Base-by-base conservation (phyloP, 2,329 filamentous ascomycete genomes). In the Nothomitra cinnamomea region DNA sequence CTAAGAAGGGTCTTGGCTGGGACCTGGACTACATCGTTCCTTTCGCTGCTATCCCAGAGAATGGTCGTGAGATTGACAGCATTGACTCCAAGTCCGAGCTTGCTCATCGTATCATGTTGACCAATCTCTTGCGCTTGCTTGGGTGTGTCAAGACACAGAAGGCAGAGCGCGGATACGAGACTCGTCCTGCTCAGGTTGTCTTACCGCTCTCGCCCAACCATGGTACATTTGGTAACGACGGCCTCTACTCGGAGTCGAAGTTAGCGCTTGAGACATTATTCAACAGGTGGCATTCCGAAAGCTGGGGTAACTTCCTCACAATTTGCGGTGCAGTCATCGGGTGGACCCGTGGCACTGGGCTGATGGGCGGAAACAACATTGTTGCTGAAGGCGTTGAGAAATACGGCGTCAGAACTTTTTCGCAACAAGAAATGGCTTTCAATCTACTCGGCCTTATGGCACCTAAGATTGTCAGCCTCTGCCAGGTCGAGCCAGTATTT, bases 401-500 rank as follows among this genome's bases (percentile, higher is more conserved):
- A 62, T 92, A 94, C 60, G 92, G 92, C 62, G 92, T 96, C 24
- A 88, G 92, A 62, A 98, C 92, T 2, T 98, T 98, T 76, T 96
- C 90, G 8, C 92, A 96, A 71, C 88, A 95, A 67, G 92, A 98
- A 70, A 98, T 98, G 92, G 92, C 92, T 15, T 98, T 98, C 77
- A 98, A 98, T 71, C 71, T 98, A 60, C 79, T 98, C 45, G 90
- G 92, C 60, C 79, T 98, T 53, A 95, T 98, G 92, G 85, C 89
- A 1, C 89, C 92, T 38, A 78, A 83, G 25, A 86, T 98, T 62
- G 89, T 95, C 60, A 88, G 98, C 65, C 79, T 98, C 43, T 98
- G 92, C 76, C 92, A 98, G 72, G 75, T 79, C 45, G 87, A 96
- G 71, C 94, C 92, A 10, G 88, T 98, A 56, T 96, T 92, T 70